Evolutionary conservation across 805 yeast genomes (phyloP).

Genomic region (Ogataea zsoltii): DNA sequence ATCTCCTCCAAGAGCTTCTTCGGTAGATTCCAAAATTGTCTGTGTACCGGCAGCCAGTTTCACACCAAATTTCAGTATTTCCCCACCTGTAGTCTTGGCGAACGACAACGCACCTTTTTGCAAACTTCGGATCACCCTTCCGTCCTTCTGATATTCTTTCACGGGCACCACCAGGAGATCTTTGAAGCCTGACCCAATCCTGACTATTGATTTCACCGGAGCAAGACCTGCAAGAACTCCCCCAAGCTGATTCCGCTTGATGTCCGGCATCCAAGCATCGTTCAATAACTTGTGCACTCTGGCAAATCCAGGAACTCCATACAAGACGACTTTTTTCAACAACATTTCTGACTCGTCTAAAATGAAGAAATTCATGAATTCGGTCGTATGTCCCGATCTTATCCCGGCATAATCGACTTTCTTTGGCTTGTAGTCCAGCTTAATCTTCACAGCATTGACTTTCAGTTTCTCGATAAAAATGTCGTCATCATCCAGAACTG

Average conservation of each 20-base stretch:
- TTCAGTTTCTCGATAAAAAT: conserved; percentile 68
- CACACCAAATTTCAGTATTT: conserved; percentile 77
- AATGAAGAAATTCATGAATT: conserved; percentile 84
- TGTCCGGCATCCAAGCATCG: conserved; percentile 86
- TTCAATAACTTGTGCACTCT: conserved; percentile 56
- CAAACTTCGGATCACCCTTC: conserved; percentile 64
- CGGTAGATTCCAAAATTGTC: conserved; percentile 74
- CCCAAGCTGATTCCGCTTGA: conserved; percentile 73
- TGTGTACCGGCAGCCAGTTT: conserved; percentile 89
- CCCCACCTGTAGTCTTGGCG: conserved; percentile 77
- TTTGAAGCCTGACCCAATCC: conserved; percentile 75
- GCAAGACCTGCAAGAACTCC: conserved; percentile 84
- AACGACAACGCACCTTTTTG: conserved; percentile 76
- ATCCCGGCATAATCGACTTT: conserved; percentile 82
- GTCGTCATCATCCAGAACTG: conserved; percentile 48
- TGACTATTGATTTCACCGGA: conserved; percentile 74
- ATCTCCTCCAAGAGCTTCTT: conserved; percentile 73
- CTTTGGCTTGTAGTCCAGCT: conserved; percentile 90
- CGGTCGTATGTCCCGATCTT: conserved; percentile 82
- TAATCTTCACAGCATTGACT: conserved; percentile 58
- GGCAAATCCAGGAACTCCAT: conserved; percentile 78
- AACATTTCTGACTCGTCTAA: conserved; percentile 81
- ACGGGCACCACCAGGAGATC: conserved; percentile 74
- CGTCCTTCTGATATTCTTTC: conserved; percentile 72
- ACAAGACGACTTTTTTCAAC: conserved; percentile 58